Base-by-base conservation (phyloP, 2,329 filamentous ascomycete genomes). In the Pyrenophora teres region DNA sequence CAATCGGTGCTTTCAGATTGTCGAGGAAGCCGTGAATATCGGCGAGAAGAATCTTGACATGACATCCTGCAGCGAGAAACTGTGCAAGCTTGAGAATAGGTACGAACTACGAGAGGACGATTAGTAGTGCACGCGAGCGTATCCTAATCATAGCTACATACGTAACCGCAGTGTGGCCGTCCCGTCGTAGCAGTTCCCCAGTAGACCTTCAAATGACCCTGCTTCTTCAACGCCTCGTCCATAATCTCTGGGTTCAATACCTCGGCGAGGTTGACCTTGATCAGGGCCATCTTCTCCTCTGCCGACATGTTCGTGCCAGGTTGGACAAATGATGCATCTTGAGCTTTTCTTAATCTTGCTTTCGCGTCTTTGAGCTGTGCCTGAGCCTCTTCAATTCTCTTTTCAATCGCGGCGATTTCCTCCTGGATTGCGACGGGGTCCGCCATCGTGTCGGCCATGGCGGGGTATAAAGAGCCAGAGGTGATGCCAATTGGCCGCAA, bases 31-130 rank as follows among this genome's bases (percentile, higher is more conserved):
- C 90, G 74, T 85, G 82, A 48, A 83, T 80, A 52, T 76, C 73
- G 19, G 74, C 87, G 53, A 94, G 84, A 31, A 95, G 84, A 53
- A 95, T 82, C 49, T 85, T 89, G 53, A 95, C 85, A 53, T 92
- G 84, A 77, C 91, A 96, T 32, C 88, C 92, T 25, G 93, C 92
- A 31, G 85, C 83, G 30, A 97, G 84, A 67, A 96, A 86, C 72
- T 97, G 88, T 33, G 91, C 92, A 57, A 97, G 88, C 76, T 97
- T 97, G 70, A 96, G 84, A 64, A 89, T 87, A 5, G 92, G 87
- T 8, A 94, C 88, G 57, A 96, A 90, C 68, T 72, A 46, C 4
- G 15, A 13, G n/a, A 19, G n/a, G 13, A 3, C 15, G 32, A 35
- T 67, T 27, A 64, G 46, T 48, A 42, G 50, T 21, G 36, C 46